Conservation (phyloP, 495 filamentous ascomycete species). For the Aspergillus diversus region DNA sequence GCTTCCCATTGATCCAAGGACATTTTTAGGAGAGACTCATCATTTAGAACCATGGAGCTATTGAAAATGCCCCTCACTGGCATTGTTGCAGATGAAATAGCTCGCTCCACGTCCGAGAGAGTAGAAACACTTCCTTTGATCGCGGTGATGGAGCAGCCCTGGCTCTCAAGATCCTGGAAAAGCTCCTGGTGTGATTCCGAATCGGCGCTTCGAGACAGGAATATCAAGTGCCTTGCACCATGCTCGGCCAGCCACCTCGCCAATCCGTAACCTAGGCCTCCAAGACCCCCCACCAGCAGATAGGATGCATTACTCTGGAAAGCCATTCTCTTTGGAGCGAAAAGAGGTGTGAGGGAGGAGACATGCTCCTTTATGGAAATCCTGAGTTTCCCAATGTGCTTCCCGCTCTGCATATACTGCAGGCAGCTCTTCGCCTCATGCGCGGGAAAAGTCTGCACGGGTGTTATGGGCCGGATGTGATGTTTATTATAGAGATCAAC, state of each 20-base stretch:
- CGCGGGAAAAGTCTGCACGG: no score
- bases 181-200: constrained; percentile 27
- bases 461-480: no score
- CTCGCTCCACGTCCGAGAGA: constrained; percentile 6
- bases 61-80: constrained; percentile 36
- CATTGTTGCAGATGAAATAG: background rate
- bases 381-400: no score
- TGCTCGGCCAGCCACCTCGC: constrained; percentile 58
- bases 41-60: constrained; percentile 38
- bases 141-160: no score
- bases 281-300: constrained; percentile 52
- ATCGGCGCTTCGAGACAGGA: constrained; percentile 39
- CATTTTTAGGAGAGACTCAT: no score
- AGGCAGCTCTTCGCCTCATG: no score
- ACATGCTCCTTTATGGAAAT: no score
- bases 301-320: constrained; percentile 40
- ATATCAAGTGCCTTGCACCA: constrained; percentile 58
- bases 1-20: no score
- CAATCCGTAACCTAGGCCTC: constrained; percentile 61
- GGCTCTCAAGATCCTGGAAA: constrained; percentile 39
- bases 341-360: no score
- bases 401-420: no score
- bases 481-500: no score
- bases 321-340: no score
- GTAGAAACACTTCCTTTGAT: constrained; percentile 23